Evolutionary conservation across 2,329 filamentous ascomycete species (phyloP), one percentile per base, ranked within the genome.

Genomic region (Nemania sp.): DNA sequence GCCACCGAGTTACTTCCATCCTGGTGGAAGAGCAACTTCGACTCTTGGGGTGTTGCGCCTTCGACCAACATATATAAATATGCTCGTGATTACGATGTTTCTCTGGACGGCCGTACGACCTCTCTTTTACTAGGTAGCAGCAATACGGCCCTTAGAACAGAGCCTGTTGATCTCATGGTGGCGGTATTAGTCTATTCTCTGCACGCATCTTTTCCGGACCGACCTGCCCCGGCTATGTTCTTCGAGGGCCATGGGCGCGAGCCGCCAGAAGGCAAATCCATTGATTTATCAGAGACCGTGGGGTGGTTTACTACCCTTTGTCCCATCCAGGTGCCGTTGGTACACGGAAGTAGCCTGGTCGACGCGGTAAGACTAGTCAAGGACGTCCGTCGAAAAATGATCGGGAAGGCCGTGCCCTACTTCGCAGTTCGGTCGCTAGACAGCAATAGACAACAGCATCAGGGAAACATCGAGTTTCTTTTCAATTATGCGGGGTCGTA

Each of bases 231-330:
- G 19, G 26, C 28, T 19, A 24, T 49, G 17, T 49, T 23, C 19
- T 14, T 24, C 8, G 46, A 49, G 26, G 46, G 46, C 26, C 46
- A 49, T 33, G 46, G 46, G 17, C 24, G 46, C 5, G 46, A 49
- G 15, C 19, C 26, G 20, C 17, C 20, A 33, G 42, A 33, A 24
- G 42, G 30, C 19, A 45, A 33, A 12, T 23, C 17, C 8, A 12
- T 41, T 17, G 36, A 49, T 34, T 17, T 49, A 9, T 34, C 36
- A 19, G 36, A 51, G 15, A 39, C 30, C 12, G 40, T 51, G 40
- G 39, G 39, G 9, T 48, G 45, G 45, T 48, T 40, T 40, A 48
- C 45, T 22, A 39, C 45, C 15, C 36, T 48, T 22, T 48, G 22
- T n/a, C 44, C 44, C n/a, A 28, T 30, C 44, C 23, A 30, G 45